These are phyloP conservation scores for Tulasnella sp. DNA, from an alignment of 768 basidiomycete species.

Conservation along the genomic window DNA sequence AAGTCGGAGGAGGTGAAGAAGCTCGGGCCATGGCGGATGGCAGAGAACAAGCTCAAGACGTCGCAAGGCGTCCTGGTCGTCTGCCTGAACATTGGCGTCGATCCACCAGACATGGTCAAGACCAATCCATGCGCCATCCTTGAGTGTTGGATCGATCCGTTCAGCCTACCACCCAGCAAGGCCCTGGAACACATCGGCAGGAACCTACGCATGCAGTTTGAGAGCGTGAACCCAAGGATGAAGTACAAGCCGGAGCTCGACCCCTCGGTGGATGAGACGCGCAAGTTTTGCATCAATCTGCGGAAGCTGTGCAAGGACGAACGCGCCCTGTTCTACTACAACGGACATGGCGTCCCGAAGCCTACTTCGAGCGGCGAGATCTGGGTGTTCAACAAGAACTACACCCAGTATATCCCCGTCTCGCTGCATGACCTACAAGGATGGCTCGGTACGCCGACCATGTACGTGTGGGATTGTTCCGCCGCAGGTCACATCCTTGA, in stretches of 20 bases:
- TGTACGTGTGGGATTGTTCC: slow-evolving; percentile 98
- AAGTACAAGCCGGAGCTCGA: slow-evolving; percentile 91
- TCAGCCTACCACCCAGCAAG: slow-evolving; percentile 81
- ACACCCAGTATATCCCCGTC: slow-evolving; percentile 97
- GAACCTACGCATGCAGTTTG: slow-evolving; percentile 91
- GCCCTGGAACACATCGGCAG: slow-evolving; percentile 89
- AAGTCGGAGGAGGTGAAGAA: slow-evolving; percentile 21
- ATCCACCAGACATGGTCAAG: slow-evolving; percentile 96
- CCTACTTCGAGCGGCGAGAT: slow-evolving; percentile 92
- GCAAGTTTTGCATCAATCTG: slow-evolving; percentile 69
- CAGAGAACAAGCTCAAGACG: slow-evolving; percentile 70
- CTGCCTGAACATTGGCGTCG: slow-evolving; percentile 94
- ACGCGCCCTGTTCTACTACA: slow-evolving; percentile 92
- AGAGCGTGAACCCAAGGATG: slow-evolving; percentile 88
- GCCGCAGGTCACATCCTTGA: slow-evolving; percentile 88
- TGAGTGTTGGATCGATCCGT: slow-evolving; percentile 97
- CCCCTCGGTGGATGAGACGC: slow-evolving; percentile 87
- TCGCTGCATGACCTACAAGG: slow-evolving; percentile 86
- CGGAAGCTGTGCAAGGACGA: slow-evolving; percentile 89
- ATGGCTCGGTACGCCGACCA: slow-evolving; percentile 89
- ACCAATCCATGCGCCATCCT: slow-evolving; percentile 90
- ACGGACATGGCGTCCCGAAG: slow-evolving; percentile 95
- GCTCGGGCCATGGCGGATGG: slow-evolving; percentile 30
- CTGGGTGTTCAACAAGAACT: slow-evolving; percentile 96
- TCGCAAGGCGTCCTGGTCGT: slow-evolving; percentile 78